Evolutionary conservation across 2,329 filamentous ascomycete genomes (phyloP), one percentile per base, ranked within the genome.

Genomic region (Calonectria pseudoturangicola): DNA sequence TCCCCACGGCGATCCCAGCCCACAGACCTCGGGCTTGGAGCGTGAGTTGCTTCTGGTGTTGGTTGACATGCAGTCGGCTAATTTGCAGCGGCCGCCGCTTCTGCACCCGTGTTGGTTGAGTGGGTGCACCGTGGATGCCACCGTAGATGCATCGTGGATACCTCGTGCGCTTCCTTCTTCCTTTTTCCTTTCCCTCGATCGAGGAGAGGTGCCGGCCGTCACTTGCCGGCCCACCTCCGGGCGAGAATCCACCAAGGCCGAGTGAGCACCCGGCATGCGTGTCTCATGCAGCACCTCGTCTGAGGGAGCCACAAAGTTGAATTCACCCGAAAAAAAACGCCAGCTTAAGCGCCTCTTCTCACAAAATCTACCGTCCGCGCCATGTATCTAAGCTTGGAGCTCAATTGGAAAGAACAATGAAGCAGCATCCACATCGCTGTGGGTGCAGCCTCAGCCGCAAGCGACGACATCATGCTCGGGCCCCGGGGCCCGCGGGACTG

Each of bases 181-280:
- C 28, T 58, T 36, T n/a, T 39, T 60, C 39, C 54, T 60, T 60
- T 41, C 9, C 54, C 36, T 60, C 33, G 25, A 41, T 60, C 54
- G 21, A 39, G 12, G 54, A 39, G 33, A 41, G 21, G 54, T 60
- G 54, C 54, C 21, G 33, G 54, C 54, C 33, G 54, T 58, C n/a
- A 58, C 39, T 36, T 21, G 33, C 33, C 54, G 54, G 54, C 5
- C 36, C 36, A 60, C 54, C 33, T 60, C 54, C 36, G 54, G 36
- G 21, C 3, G 33, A 41, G 54, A 41, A 28, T 18, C 54, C 54
- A 60, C 54, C 7, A 41, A 16, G 54, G 13, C 30, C 33, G 54
- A 25, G 21, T 16, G n/a, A 21, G 7, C 45, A 25, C 13, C n/a
- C n/a, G n/a, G 8, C n/a, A 48, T 25, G 13, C 13, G 45, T 48